These are phyloP conservation scores for Diaporthe citri DNA, from an alignment of 2,329 filamentous ascomycete genomes.

Conservation along the genomic window DNA sequence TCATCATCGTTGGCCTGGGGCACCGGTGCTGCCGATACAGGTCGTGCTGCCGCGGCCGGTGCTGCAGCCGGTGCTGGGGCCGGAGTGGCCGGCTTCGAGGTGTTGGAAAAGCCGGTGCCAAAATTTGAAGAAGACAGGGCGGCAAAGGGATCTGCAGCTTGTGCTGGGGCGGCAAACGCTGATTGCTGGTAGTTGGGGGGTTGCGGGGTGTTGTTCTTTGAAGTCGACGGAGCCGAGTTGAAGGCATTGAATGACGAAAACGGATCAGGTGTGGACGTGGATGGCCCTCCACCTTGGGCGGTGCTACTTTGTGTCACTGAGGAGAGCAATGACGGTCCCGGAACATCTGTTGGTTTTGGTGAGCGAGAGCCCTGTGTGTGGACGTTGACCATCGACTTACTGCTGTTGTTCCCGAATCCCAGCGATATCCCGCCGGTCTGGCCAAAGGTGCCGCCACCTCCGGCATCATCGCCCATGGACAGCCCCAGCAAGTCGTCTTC, in stretches of 20 bases:
- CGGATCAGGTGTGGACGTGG: constrained; percentile 56
- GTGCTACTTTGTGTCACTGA: constrained; percentile 72
- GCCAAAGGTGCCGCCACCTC: constrained; percentile 65
- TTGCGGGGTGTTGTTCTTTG: constrained; percentile 67
- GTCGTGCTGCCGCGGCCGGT: constrained; percentile 45
- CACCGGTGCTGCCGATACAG: constrained; percentile 38
- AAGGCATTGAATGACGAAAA: constrained; percentile 70
- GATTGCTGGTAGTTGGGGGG: constrained; percentile 61
- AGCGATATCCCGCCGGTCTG: constrained; percentile 86
- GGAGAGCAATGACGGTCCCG: constrained; percentile 74
- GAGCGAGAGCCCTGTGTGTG: constrained; percentile 41
- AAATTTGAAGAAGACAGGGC: constrained; percentile 59
- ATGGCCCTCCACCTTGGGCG: constrained; percentile 58
- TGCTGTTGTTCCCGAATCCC: constrained; percentile 78
- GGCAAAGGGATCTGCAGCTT: constrained; percentile 65
- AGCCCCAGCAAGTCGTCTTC: constrained; percentile 93
- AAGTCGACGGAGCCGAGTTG: constrained; percentile 61
- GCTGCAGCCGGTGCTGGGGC: constrained; percentile 47
- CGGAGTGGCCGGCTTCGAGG: constrained; percentile 50
- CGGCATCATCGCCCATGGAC: constrained; percentile 76
- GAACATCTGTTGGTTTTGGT: constrained; percentile 63
- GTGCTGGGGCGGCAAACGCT: constrained; percentile 58
- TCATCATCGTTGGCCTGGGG: constrained; percentile 73
- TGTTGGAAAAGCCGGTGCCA: constrained; percentile 43
- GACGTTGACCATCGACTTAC: constrained; percentile 58